Evolutionary conservation across 192 early-diverging fungal genomes (phyloP).

Genomic region (Blastocladiella britannica): DNA sequence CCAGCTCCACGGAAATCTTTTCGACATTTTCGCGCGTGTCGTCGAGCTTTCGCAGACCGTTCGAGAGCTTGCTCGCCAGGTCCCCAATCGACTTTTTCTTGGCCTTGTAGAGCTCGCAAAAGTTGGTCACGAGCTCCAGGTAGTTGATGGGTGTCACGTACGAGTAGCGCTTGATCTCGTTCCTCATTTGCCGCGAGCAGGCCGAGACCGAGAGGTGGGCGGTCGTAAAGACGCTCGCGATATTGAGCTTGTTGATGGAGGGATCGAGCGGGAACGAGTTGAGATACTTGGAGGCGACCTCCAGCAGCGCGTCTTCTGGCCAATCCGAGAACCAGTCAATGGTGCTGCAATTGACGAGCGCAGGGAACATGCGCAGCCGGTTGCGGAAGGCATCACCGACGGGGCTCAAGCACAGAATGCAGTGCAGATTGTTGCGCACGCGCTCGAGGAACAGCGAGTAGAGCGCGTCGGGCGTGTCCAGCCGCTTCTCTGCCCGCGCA

Average conservation of each 20-base stretch:
- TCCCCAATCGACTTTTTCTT: conserved; percentile 90
- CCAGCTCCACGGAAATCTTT: conserved; percentile 68
- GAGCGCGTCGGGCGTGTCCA: conserved; percentile 84
- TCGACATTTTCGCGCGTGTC: conserved; percentile 89
- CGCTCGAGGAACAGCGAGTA: conserved; percentile 95
- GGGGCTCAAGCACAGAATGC: conserved; percentile 99
- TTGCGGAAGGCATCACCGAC: conserved; percentile 73
- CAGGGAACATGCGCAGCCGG: conserved; percentile 89
- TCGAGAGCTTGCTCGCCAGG: conserved; percentile 89
- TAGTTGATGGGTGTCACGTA: conserved; percentile 95
- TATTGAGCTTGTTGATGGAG: not conserved
- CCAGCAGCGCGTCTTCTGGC: conserved; percentile 91
- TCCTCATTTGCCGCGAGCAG: conserved; percentile 60
- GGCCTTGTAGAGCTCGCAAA: conserved; percentile 69
- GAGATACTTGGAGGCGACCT: conserved; percentile 93
- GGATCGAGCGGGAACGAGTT: conserved; percentile 50
- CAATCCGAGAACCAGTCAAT: conserved; percentile 99
- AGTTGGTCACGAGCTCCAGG: conserved; percentile 90
- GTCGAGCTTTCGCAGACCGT: conserved; percentile 86
- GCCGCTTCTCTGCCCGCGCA: conserved; percentile 70
- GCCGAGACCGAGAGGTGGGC: conserved; percentile 78
- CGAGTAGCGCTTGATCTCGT: conserved; percentile 51
- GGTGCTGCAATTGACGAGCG: conserved; percentile 99
- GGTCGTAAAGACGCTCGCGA: conserved; percentile 75
- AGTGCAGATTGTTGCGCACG: conserved; percentile 88